Conservation (phyloP, 1,139 yeast species). For the Suzukiozyma palmioleophila region DNA sequence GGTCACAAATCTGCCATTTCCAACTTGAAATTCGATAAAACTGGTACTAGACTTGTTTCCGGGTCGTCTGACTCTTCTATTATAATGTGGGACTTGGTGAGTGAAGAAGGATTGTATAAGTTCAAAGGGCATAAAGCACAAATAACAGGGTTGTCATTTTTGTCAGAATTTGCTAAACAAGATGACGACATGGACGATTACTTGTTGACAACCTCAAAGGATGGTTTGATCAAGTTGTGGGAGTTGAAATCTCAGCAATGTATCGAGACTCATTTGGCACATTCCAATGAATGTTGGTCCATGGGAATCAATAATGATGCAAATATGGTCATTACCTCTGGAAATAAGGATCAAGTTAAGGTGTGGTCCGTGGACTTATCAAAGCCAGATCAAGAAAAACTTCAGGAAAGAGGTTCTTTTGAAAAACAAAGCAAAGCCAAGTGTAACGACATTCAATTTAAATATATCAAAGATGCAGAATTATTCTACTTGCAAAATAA, state of each 20-base stretch:
- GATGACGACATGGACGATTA: conserved; percentile 62
- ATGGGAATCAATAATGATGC: conserved; percentile 44
- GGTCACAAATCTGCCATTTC: conserved; percentile 85
- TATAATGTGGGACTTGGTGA: conserved; percentile 92
- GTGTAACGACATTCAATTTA: conserved; percentile 59
- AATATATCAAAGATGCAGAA: conserved; percentile 24
- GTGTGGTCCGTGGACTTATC: conserved; percentile 68
- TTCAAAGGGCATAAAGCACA: conserved; percentile 87
- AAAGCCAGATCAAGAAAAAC: conserved; percentile 47
- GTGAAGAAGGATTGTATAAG: conserved; percentile 84
- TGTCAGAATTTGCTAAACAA: conserved; percentile 30
- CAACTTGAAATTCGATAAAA: conserved; percentile 60
- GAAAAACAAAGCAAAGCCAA: conserved; percentile 80
- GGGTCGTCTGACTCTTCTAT: conserved; percentile 84
- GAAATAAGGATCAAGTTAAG: conserved; percentile 77
- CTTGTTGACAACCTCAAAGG: conserved; percentile 76
- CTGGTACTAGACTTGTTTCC: conserved; percentile 81
- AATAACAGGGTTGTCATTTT: conserved; percentile 65
- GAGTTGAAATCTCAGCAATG: conserved; percentile 86
- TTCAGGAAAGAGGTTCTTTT: conserved; percentile 60
- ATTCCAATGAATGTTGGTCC: conserved; percentile 90
- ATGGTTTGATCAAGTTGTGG: conserved; percentile 91
- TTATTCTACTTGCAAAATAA: conserved; percentile 70
- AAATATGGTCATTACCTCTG: conserved; percentile 60
- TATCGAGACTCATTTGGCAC: conserved; percentile 92